These are phyloP conservation scores for Lipomyces kockii DNA, from an alignment of 805 yeast species.

Conservation along the genomic window DNA sequence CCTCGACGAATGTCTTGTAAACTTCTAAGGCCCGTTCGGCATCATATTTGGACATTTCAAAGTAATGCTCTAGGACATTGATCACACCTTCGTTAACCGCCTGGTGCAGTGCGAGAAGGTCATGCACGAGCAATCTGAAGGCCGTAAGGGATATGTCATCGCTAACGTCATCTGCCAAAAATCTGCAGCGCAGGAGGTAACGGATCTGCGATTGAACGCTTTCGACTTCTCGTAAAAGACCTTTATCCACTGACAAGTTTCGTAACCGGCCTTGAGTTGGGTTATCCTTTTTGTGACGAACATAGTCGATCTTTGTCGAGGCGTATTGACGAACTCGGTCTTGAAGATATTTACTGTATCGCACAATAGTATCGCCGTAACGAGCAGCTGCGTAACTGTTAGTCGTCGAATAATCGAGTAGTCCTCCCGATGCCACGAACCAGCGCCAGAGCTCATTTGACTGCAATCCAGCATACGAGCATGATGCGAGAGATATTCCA, in stretches of 20 bases:
- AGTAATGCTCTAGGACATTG: slow-evolving; percentile 88
- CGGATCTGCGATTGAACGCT: slow-evolving; percentile 83
- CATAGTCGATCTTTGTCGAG: slow-evolving; percentile 72
- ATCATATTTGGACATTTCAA: slow-evolving; percentile 84
- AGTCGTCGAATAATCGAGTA: slow-evolving; percentile 7
- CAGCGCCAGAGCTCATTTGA: slow-evolving; percentile 40
- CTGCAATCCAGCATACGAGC: slow-evolving; percentile 58
- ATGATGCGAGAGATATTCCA: slow-evolving; percentile 59
- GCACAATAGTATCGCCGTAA: slow-evolving; percentile 51
- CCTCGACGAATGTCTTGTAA: slow-evolving; percentile 81
- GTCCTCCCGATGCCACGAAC: slow-evolving; percentile 40
- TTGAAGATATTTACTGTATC: slow-evolving; percentile 73
- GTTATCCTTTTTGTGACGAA: slow-evolving; percentile 53
- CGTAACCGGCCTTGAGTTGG: slow-evolving; percentile 59
- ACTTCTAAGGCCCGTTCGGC: slow-evolving; percentile 86
- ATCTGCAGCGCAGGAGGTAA: slow-evolving; percentile 72
- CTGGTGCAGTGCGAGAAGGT: slow-evolving; percentile 82
- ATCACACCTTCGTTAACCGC: slow-evolving; percentile 94
- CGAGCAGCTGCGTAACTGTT: slow-evolving; percentile 30
- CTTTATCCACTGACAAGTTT: slow-evolving; percentile 69
- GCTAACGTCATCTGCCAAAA: slow-evolving; percentile 76
- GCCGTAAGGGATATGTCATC: slow-evolving; percentile 85
- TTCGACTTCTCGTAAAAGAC: slow-evolving; percentile 81
- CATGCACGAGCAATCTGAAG: slow-evolving; percentile 88
- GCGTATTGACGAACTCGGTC: slow-evolving; percentile 71